Base-by-base conservation (phyloP, 371 early-diverging fungal species). In the Zopfochytrium polystomum region DNA sequence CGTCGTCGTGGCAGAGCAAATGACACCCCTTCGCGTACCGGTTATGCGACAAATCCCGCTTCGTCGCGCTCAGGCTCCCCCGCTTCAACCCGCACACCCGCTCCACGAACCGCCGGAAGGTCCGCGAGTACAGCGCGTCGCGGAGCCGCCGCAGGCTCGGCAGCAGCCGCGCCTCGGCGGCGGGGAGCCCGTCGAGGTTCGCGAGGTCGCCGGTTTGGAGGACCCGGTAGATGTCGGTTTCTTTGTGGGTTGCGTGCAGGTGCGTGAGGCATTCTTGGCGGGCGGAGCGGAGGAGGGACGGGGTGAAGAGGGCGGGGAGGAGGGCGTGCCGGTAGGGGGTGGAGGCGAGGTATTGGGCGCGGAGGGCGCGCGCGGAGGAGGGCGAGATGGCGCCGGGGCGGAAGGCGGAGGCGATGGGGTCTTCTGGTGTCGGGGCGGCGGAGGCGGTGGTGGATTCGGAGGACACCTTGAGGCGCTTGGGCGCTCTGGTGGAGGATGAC, bases 141-240 rank as follows among this genome's bases (percentile, higher is more conserved):
- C n/a, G n/a, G n/a, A n/a, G n/a, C n/a, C n/a, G n/a, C n/a, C n/a
- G n/a, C n/a, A n/a, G n/a, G n/a, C n/a, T n/a, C n/a, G n/a, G n/a
- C n/a, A n/a, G n/a, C n/a, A n/a, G n/a, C n/a, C n/a, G n/a, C n/a
- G n/a, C n/a, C 63, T 88, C 90, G 15, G 68, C 68, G 2, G 55
- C 65, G 0, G 77, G 74, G 6, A 90, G 75, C 5, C 89, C 90
- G 63, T 88, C 87, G 59, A 90, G 67, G 68, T 90, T 90, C 52
- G 89, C 88, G 44, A 90, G 74, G 62, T 90, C 90, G 23, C 90
- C 89, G 2, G 88, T 85, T 75, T 88, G 89, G 65, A 83, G 73
- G 50, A 70, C 63, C 68, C 85, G 83, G 80, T 88, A 87, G 31
- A 90, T 88, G 61, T 90, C 90, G 1, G 90, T 90, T 62, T 88